These are phyloP conservation scores for Plectosphaerella sp. DNA, from an alignment of 2,329 filamentous ascomycete species.

Conservation along the genomic window DNA sequence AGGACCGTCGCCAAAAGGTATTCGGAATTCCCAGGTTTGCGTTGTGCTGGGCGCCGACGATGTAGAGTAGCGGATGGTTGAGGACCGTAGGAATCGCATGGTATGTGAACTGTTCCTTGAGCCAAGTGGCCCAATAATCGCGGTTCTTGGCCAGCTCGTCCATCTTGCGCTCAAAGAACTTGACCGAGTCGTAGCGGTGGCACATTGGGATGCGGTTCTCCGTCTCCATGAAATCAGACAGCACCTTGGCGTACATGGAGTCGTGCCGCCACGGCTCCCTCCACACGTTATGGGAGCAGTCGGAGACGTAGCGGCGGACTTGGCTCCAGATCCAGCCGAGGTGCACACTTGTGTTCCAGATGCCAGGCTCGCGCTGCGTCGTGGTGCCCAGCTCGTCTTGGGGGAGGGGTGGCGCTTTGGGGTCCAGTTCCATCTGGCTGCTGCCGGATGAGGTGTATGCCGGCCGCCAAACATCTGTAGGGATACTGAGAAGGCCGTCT, in stretches of 20 bases:
- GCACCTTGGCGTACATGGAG: constrained; percentile 44
- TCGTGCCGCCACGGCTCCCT: constrained; percentile 48
- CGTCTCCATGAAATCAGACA: constrained; percentile 46
- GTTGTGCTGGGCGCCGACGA: constrained; percentile 46
- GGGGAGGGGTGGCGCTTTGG: constrained; percentile 35
- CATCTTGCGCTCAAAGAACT: constrained; percentile 43
- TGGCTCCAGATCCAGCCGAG: constrained; percentile 48
- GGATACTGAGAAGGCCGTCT: constrained; percentile 34
- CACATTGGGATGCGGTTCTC: constrained; percentile 44
- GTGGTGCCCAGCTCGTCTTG: constrained; percentile 38
- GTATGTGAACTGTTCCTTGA: constrained; percentile 49
- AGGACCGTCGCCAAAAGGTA: constrained; percentile 48
- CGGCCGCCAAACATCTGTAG: constrained; percentile 36
- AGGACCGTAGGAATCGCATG: constrained; percentile 45
- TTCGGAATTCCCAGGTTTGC: constrained; percentile 47
- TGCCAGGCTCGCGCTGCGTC: constrained; percentile 33
- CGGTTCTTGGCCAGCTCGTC: constrained; percentile 39
- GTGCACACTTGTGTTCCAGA: constrained; percentile 45
- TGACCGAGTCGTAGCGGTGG: constrained; percentile 47
- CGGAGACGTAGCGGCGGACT: constrained; percentile 39
- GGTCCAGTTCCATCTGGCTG: constrained; percentile 18
- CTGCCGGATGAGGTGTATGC: constrained; percentile 18
- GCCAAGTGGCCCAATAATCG: constrained; percentile 47
- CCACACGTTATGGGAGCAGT: constrained; percentile 40
- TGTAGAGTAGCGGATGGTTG: constrained; percentile 51